phyloP scores from a whole-genome alignment of 2,329 filamentous ascomycete genomes.

The Phaeosphaeriaceae sp. region DNA sequence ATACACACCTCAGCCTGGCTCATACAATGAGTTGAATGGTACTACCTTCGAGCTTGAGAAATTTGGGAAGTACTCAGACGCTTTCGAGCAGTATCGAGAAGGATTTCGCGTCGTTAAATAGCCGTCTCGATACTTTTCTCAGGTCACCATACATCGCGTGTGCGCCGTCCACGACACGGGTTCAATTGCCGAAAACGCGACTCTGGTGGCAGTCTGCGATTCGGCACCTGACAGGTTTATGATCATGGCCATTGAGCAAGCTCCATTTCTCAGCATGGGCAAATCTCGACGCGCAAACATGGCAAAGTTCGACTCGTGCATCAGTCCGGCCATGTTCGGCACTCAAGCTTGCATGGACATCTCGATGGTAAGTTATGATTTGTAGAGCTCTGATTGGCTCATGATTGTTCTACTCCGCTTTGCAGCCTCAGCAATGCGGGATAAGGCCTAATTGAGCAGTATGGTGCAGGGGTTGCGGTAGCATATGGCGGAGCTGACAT shows the following conservation, averaged over 20 bases:
- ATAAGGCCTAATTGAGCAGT: slow-evolving; percentile 14
- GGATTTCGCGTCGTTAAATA: no score
- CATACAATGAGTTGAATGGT: not conserved
- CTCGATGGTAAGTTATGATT: slow-evolving; percentile 18
- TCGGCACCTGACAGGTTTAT: slow-evolving; percentile 8
- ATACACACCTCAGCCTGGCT: not conserved
- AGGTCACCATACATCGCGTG: no score
- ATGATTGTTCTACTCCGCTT: slow-evolving; percentile 5
- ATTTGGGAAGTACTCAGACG: no score
- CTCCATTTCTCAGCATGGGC: slow-evolving; percentile 31
- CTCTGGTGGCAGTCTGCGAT: not conserved
- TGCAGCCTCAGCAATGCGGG: slow-evolving; percentile 16
- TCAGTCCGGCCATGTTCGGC: slow-evolving; percentile 25
- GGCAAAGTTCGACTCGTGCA: slow-evolving; percentile 29
- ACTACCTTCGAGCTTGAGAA: no score
- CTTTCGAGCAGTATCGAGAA: no score
- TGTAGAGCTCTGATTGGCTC: slow-evolving; percentile 20
- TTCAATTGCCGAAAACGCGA: not conserved
- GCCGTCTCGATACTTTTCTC: no score
- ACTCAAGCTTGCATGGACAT: slow-evolving; percentile 13
- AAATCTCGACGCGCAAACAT: slow-evolving; percentile 27
- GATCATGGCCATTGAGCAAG: not conserved
- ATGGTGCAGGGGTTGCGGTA: slow-evolving; percentile 10
- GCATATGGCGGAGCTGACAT: not conserved
- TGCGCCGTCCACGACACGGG: no score